Evolutionary conservation across 1,139 yeast genomes (phyloP).

Genomic region (Zygoascus hellenicus): DNA sequence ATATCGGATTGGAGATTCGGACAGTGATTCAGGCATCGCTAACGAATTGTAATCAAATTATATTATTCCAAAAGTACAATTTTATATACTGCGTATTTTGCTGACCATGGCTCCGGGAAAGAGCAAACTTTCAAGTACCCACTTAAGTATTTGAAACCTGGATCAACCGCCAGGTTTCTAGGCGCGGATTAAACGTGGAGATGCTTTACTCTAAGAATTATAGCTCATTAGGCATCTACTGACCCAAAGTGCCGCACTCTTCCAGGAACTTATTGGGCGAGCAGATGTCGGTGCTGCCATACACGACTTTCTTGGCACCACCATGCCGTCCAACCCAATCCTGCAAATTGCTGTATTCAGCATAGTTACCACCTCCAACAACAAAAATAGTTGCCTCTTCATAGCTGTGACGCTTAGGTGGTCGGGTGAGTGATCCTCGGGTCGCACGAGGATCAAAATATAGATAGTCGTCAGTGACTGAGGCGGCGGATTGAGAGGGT

Average conservation of each 20-base stretch:
- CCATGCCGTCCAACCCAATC: slow-evolving; percentile 63
- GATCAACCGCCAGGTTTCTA: too few species aligned
- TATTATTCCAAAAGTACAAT: too few species aligned
- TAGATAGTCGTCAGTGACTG: slow-evolving; percentile 74
- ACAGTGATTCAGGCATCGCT: too few species aligned
- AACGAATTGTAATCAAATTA: too few species aligned
- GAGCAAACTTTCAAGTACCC: too few species aligned
- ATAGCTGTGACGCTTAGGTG: slow-evolving; percentile 79
- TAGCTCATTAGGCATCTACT: neutral
- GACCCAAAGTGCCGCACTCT: slow-evolving; percentile 62
- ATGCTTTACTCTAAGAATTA: too few species aligned
- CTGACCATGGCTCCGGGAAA: too few species aligned
- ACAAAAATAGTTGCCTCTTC: slow-evolving; percentile 82
- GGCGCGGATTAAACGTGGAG: too few species aligned
- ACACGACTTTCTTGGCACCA: slow-evolving; percentile 49
- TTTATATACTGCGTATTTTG: too few species aligned
- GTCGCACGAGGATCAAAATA: slow-evolving; percentile 82
- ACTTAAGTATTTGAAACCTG: too few species aligned
- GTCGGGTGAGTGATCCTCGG: slow-evolving; percentile 83
- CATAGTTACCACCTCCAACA: slow-evolving; percentile 94
- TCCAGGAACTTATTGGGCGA: slow-evolving; percentile 71
- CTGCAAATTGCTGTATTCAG: slow-evolving; percentile 89
- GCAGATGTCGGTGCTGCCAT: slow-evolving; percentile 80
- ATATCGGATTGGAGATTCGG: too few species aligned
- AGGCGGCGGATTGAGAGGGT: slow-evolving; percentile 59